Conservation (phyloP, 768 basidiomycete species). For the Psilocybe azurescens region DNA sequence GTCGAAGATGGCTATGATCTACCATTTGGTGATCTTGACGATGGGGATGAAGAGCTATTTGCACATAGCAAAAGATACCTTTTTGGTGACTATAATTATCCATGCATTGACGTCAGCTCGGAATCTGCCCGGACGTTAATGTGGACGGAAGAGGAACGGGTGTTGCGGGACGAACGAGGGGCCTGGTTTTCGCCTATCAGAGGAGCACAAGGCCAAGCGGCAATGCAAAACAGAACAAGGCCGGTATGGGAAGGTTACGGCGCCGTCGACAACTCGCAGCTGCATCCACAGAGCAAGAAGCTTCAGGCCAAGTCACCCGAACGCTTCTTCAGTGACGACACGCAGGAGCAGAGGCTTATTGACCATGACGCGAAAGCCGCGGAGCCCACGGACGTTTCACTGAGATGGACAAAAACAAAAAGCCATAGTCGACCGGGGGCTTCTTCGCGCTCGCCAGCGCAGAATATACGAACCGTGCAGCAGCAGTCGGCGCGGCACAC, state of each 20-base stretch:
- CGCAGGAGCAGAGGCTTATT: conserved; percentile 36
- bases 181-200: conserved; percentile 73
- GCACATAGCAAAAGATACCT: conserved; percentile 77
- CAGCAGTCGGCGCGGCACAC: conserved; percentile 16
- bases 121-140: conserved; percentile 68
- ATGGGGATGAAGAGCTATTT: conserved; percentile 79
- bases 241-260: conserved; percentile 64
- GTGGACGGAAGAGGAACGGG: conserved; percentile 88
- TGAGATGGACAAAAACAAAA: conserved; percentile 51
- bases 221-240: conserved; percentile 39
- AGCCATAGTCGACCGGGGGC: conserved; percentile 7
- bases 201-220: conserved; percentile 47
- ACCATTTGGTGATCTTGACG: conserved; percentile 72
- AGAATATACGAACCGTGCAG: conserved; percentile 17
- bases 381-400: conserved; percentile 41
- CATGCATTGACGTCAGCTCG: conserved; percentile 85
- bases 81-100: conserved; percentile 93
- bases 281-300: conserved; percentile 22
- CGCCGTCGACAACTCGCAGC: conserved; percentile 44
- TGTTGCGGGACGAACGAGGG: conserved; percentile 74
- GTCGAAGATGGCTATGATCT: conserved; percentile 57
- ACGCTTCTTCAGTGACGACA: conserved; percentile 20
- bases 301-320: conserved; percentile 9
- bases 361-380: conserved; percentile 49
- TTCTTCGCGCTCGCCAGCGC: conserved; percentile 22